Evolutionary conservation across 257 asterid genomes (phyloP).

Genomic region (Eucommia ulmoides): DNA sequence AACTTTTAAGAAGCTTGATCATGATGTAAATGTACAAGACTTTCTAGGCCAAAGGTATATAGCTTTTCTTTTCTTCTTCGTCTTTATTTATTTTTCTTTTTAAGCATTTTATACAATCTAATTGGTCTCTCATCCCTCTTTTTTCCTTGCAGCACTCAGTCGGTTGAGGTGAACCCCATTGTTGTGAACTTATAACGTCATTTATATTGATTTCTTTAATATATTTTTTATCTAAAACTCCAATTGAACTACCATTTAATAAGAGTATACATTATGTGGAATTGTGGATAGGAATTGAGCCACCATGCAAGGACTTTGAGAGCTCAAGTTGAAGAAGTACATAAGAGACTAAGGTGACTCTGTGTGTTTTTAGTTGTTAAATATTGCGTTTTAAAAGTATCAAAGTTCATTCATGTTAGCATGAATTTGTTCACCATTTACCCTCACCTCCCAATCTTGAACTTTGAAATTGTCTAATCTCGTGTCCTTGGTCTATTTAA

Average conservation of each 20-base stretch:
- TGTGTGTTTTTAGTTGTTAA: conserved; percentile 11
- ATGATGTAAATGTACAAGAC: conserved; percentile 69
- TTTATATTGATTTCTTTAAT: not conserved
- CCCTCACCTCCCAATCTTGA: not conserved
- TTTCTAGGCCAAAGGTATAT: conserved; percentile 71
- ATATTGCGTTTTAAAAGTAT: not conserved
- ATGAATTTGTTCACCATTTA: not conserved
- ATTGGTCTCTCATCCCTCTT: conserved; percentile 4
- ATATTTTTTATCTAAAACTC: not conserved
- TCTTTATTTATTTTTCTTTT: too few relatives aligned
- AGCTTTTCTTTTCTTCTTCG: not conserved
- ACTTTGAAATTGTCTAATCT: not conserved
- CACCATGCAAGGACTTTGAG: conserved; percentile 40
- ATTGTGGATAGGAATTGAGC: conserved; percentile 49
- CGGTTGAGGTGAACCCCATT: conserved; percentile 41
- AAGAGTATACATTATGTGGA: conserved; percentile 3
- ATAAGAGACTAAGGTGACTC: conserved; percentile 39
- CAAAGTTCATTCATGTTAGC: not conserved
- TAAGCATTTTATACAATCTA: conserved; percentile 3
- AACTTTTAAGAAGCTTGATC: conserved; percentile 77
- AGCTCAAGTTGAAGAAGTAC: conserved; percentile 37
- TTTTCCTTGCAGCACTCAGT: conserved; percentile 49
- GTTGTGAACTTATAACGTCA: conserved; percentile 3
- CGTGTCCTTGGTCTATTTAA: not conserved
- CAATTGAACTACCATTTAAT: not conserved